Conservation (phyloP, 208 protist genomes). For the Crithidia sp. region DNA sequence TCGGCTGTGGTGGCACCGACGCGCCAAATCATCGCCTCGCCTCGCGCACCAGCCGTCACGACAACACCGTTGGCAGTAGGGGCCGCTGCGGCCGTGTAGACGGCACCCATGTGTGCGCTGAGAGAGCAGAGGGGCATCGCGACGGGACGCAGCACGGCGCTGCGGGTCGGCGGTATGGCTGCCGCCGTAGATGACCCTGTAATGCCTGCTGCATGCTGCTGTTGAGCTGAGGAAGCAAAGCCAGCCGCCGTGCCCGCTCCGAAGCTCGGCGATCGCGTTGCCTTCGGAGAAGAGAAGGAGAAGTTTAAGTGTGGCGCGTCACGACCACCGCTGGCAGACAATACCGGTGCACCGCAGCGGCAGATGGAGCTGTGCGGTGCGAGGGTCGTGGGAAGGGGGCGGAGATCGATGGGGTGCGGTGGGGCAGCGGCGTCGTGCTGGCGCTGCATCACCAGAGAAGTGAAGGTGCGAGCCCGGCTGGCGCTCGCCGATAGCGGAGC, state of each 20-base stretch:
- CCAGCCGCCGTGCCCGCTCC: background rate
- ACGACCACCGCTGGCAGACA: no score
- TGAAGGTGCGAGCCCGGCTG: background rate
- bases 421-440: background rate
- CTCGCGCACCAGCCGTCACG: slow-evolving; percentile 58
- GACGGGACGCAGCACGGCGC: slow-evolving; percentile 35
- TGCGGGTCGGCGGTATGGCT: background rate
- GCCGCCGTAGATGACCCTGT: background rate
- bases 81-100: slow-evolving; percentile 43
- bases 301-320: background rate
- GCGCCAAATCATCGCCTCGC: slow-evolving; percentile 67
- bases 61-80: slow-evolving; percentile 33
- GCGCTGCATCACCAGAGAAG: background rate
- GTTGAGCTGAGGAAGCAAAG: background rate
- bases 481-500: background rate
- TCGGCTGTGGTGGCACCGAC: background rate
- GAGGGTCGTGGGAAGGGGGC: slow-evolving; percentile 2
- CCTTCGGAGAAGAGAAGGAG: background rate
- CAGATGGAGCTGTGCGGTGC: slow-evolving; percentile 7
- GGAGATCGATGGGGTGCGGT: slow-evolving; percentile 5
- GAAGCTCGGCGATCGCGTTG: background rate
- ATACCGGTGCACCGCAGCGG: background rate
- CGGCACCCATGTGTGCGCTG: slow-evolving; percentile 49
- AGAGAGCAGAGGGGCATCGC: slow-evolving; percentile 39
- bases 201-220: background rate